Percentiles rank a stretch among this genome's conserved stretches.
These are phyloP conservation scores for Macaranga tanarius DNA, from an alignment of 441 rosid species.

Conservation along the genomic window DNA sequence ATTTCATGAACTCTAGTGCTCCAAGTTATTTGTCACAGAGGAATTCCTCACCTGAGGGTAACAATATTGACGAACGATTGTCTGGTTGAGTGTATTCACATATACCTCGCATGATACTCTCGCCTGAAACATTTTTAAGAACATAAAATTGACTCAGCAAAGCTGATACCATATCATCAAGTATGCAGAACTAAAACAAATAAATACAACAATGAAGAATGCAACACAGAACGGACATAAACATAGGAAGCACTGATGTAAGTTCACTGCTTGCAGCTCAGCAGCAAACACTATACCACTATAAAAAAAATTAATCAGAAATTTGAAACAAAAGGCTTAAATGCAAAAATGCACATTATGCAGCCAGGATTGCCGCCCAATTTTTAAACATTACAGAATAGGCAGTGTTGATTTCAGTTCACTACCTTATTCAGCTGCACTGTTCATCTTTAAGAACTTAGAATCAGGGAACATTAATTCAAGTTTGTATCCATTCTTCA, in stretches of 20 bases:
- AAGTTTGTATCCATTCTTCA: background rate
- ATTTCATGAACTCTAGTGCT: background rate
- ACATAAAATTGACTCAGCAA: slow-evolving; percentile 3
- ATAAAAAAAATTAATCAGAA: background rate
- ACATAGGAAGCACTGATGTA: background rate
- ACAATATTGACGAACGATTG: slow-evolving; percentile 58
- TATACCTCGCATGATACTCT: slow-evolving; percentile 66
- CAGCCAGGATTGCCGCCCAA: background rate
- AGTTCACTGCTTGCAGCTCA: background rate
- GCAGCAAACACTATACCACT: background rate
- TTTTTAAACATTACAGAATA: background rate
- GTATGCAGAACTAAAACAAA: background rate
- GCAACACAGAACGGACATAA: background rate
- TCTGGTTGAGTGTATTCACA: slow-evolving; percentile 56
- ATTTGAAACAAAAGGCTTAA: background rate
- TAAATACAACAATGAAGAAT: background rate
- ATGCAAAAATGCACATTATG: background rate
- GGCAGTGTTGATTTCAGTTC: too few species aligned
- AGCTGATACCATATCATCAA: background rate
- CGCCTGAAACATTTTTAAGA: slow-evolving; percentile 42
- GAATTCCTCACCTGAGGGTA: slow-evolving; percentile 46
- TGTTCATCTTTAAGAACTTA: background rate
- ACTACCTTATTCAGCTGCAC: background rate
- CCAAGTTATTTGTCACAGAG: background rate
- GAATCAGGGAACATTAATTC: background rate